These are phyloP conservation scores for Fusarium armeniacum DNA, from an alignment of 2,329 filamentous ascomycete species.

Conservation along the genomic window DNA sequence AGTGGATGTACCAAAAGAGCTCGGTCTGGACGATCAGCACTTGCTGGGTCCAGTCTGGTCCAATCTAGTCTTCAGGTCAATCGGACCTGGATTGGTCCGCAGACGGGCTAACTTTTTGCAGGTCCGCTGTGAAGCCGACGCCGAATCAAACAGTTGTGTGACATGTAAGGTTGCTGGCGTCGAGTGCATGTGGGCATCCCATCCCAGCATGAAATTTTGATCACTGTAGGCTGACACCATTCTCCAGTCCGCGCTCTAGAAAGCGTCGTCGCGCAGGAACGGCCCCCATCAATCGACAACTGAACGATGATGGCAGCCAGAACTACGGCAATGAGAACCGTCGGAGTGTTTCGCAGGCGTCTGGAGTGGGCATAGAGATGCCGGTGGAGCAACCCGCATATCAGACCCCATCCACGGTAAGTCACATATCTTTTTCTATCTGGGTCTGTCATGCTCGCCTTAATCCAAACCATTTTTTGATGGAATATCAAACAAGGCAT, in stretches of 20 bases:
- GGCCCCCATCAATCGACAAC: neutral
- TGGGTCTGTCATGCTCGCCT: too few relatives aligned
- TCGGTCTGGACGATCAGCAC: neutral
- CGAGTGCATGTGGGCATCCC: neutral
- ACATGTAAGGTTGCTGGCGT: slow-evolving; percentile 3
- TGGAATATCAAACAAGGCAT: neutral
- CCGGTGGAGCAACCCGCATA: neutral
- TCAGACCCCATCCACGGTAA: slow-evolving; percentile 2
- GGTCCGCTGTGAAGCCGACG: slow-evolving; percentile 5
- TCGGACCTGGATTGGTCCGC: neutral
- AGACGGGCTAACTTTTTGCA: neutral
- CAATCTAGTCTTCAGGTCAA: neutral
- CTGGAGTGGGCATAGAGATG: neutral
- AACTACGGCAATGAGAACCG: neutral
- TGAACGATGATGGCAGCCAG: neutral
- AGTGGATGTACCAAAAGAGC: neutral
- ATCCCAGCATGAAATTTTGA: neutral
- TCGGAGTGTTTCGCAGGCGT: neutral
- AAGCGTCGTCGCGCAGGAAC: slow-evolving; percentile 1
- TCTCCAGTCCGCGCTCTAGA: neutral
- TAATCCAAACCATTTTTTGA: neutral
- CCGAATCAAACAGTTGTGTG: neutral
- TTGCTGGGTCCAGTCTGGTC: neutral
- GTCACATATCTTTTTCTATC: neutral
- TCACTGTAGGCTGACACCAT: neutral